These are phyloP conservation scores for Barnettozyma botsteinii DNA, from an alignment of 805 yeast genomes.

Conservation along the genomic window DNA sequence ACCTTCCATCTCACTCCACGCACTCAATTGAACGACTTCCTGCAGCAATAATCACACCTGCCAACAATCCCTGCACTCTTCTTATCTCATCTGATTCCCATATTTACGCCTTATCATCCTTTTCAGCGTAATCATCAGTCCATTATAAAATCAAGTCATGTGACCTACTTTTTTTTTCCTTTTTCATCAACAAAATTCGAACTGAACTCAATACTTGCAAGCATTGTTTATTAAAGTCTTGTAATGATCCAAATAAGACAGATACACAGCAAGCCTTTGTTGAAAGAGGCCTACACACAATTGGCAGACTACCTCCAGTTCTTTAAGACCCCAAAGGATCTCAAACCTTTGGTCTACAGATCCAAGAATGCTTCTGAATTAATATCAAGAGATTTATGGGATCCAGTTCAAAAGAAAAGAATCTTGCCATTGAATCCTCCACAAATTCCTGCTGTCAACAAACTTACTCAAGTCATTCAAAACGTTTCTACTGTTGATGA, in stretches of 20 bases:
- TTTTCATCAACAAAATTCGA: not conserved
- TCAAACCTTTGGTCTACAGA: constrained; percentile 36
- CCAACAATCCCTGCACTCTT: too few species aligned
- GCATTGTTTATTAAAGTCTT: too few species aligned
- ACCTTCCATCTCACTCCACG: too few species aligned
- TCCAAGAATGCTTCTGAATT: constrained; percentile 34
- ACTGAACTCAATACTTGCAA: too few species aligned
- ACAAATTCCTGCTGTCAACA: constrained; percentile 24
- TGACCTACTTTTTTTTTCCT: not conserved
- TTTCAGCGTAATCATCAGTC: too few species aligned
- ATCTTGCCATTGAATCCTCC: constrained; percentile 31
- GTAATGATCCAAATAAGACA: not conserved
- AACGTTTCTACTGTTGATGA: constrained; percentile 17
- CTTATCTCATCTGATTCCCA: not conserved
- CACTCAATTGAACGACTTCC: too few species aligned
- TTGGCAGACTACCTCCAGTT: constrained; percentile 30
- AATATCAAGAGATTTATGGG: constrained; percentile 35
- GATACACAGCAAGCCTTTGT: not conserved
- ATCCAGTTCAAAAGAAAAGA: constrained; percentile 29
- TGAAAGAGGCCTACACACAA: constrained; percentile 19
- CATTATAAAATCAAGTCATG: too few species aligned
- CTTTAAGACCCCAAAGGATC: constrained; percentile 27
- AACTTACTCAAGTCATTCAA: constrained; percentile 24
- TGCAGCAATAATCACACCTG: too few species aligned
- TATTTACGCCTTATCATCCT: too few species aligned